Conservation (phyloP, 2,329 filamentous ascomycete genomes). For the Chrysosporium keratinophilum region DNA sequence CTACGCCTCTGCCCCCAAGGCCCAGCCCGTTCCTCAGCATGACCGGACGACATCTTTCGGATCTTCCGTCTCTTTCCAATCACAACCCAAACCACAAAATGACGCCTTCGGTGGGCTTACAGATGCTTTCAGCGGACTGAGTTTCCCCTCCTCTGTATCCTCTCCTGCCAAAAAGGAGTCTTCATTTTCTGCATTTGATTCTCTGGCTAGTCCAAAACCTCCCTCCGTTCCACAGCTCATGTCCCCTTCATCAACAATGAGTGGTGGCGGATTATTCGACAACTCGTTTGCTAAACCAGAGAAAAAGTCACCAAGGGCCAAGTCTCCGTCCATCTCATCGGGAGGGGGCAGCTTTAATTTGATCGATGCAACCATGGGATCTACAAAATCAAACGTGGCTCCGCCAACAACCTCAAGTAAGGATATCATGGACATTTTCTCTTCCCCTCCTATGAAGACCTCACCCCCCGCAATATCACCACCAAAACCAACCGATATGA, state of each 20-base stretch:
- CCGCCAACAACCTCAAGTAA: conserved; percentile 46
- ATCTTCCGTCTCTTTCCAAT: conserved; percentile 50
- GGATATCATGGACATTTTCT: conserved; percentile 70
- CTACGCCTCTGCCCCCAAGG: conserved; percentile 72
- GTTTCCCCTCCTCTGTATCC: conserved; percentile 44
- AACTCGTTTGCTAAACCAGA: conserved; percentile 51
- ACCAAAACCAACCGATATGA: conserved; percentile 35
- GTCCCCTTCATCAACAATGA: conserved; percentile 42
- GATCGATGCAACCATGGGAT: conserved; percentile 17
- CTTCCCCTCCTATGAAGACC: conserved; percentile 36
- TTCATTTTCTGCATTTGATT: conserved; percentile 16
- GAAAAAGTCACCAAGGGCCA: conserved; percentile 34
- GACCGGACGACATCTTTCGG: conserved; percentile 55
- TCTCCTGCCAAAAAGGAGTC: conserved; percentile 24
- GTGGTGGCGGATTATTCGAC: conserved; percentile 78
- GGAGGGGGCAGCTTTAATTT: conserved; percentile 34
- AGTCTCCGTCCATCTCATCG: conserved; percentile 41
- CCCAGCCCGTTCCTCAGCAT: conserved; percentile 43
- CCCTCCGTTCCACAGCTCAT: conserved; percentile 40
- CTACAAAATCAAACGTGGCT: conserved; percentile 35
- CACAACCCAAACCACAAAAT: conserved; percentile 29
- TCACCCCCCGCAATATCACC: conserved; percentile 35
- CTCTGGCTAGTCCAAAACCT: conserved; percentile 31
- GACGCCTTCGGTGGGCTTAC: conserved; percentile 56
- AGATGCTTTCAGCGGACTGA: conserved; percentile 68